phyloP scores from a whole-genome alignment of 768 basidiomycete species.

The Suillus hirtellus region DNA sequence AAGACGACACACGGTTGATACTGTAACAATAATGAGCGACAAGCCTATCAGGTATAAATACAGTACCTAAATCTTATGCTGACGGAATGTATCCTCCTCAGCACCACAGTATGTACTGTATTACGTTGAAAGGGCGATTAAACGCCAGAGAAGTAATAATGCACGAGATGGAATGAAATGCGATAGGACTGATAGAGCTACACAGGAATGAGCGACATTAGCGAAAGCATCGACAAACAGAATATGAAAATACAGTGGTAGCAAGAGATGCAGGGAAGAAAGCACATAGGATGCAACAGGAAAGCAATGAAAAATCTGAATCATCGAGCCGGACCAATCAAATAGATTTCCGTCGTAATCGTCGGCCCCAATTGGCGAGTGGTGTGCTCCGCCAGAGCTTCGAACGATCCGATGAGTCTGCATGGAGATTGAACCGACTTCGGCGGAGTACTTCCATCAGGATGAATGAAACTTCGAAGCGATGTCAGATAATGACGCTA shows the following conservation, averaged over 20 bases:
- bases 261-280: constrained; percentile 7
- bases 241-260: neutral
- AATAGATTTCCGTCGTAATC: constrained; percentile 34
- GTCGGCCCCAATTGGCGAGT: constrained; percentile 29
- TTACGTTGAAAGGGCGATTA: neutral
- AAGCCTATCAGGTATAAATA: constrained; percentile 3
- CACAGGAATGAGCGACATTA: constrained; percentile 9
- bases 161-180: constrained; percentile 5
- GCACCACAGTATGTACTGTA: neutral
- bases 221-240: constrained; percentile 2
- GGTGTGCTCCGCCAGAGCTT: constrained; percentile 43
- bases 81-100: neutral
- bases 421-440: constrained; percentile 53
- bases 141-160: neutral
- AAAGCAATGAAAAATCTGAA: constrained; percentile 1
- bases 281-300: constrained; percentile 8
- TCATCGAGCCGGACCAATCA: neutral
- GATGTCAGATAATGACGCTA: neutral
- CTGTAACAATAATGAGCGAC: neutral
- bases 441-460: constrained; percentile 66
- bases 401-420: constrained; percentile 48
- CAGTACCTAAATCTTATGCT: neutral
- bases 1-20: neutral
- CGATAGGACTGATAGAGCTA: constrained; percentile 9
- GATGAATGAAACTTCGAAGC: constrained; percentile 52